Conservation (phyloP, 2,329 filamentous ascomycete genomes). For the Emergomyces africanus region DNA sequence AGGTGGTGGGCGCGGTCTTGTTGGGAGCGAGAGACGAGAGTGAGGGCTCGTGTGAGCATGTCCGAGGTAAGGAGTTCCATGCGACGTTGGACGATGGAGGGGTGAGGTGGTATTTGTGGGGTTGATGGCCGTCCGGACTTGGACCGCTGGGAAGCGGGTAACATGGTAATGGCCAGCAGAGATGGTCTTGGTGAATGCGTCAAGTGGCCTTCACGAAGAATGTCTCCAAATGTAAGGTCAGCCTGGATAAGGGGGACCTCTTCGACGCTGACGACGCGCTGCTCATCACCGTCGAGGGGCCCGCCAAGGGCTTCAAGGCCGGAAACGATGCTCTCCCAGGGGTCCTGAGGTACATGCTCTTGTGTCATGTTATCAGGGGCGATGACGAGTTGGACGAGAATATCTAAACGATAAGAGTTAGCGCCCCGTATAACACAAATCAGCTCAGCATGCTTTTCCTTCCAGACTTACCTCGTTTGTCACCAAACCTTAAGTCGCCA, state of each 20-base stretch:
- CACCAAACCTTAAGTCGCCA: constrained; percentile 86
- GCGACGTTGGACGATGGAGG: constrained; percentile 83
- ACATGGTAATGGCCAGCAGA: constrained; percentile 87
- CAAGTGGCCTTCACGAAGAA: constrained; percentile 74
- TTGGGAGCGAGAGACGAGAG: constrained; percentile 78
- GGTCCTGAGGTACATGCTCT: constrained; percentile 79
- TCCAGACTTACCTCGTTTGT: constrained; percentile 53
- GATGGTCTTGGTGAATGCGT: constrained; percentile 82
- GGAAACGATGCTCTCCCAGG: constrained; percentile 95
- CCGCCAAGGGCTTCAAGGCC: constrained; percentile 88
- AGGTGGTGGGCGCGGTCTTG: constrained; percentile 90
- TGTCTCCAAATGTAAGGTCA: constrained; percentile 85
- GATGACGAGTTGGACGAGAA: constrained; percentile 88
- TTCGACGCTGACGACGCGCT: constrained; percentile 72
- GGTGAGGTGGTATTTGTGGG: constrained; percentile 87
- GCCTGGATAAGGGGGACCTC: constrained; percentile 93
- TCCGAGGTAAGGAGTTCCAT: constrained; percentile 98
- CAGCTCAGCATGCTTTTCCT: not conserved
- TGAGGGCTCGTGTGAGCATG: constrained; percentile 88
- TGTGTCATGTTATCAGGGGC: constrained; percentile 69
- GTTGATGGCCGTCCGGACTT: constrained; percentile 36
- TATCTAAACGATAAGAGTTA: constrained; percentile 42
- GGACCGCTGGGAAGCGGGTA: constrained; percentile 48
- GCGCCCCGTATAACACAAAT: not conserved
- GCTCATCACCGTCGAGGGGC: constrained; percentile 72